These are phyloP conservation scores for Xanthoconium purpureum DNA, from an alignment of 768 basidiomycete genomes.

Conservation along the genomic window DNA sequence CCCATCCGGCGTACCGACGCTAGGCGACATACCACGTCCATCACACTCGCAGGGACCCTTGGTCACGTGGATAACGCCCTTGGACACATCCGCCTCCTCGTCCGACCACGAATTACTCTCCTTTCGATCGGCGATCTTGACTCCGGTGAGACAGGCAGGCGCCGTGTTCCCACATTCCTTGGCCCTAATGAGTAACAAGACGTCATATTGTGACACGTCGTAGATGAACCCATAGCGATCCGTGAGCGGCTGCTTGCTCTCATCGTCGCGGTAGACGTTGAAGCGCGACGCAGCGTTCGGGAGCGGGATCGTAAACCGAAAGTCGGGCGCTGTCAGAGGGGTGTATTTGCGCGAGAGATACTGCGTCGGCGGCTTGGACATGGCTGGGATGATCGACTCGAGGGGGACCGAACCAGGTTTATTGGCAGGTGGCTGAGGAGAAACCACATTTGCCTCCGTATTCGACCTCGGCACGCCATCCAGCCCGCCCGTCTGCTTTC, in stretches of 20 bases:
- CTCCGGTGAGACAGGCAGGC: slow-evolving; percentile 81
- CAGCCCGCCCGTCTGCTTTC: slow-evolving; percentile 34
- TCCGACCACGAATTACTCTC: slow-evolving; percentile 79
- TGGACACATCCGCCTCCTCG: slow-evolving; percentile 46
- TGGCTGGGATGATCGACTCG: slow-evolving; percentile 80
- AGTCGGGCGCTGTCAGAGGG: slow-evolving; percentile 68
- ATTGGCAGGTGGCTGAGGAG: slow-evolving; percentile 24
- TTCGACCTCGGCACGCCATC: slow-evolving; percentile 20
- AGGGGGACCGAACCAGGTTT: slow-evolving; percentile 56
- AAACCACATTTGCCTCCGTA: slow-evolving; percentile 10
- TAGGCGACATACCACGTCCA: slow-evolving; percentile 22
- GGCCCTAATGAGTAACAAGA: slow-evolving; percentile 70
- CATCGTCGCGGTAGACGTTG: slow-evolving; percentile 47
- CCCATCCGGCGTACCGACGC: slow-evolving; percentile 7
- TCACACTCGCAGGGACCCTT: slow-evolving; percentile 43
- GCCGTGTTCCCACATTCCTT: slow-evolving; percentile 71
- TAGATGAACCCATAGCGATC: slow-evolving; percentile 93
- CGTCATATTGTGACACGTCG: slow-evolving; percentile 78
- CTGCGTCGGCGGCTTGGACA: slow-evolving; percentile 78
- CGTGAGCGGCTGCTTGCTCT: slow-evolving; percentile 60
- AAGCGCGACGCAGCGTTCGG: slow-evolving; percentile 55
- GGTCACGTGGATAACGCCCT: slow-evolving; percentile 35
- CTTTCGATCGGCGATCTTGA: slow-evolving; percentile 81
- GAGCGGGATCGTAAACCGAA: slow-evolving; percentile 66
- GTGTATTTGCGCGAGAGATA: slow-evolving; percentile 76